Evolutionary conservation across 2,329 filamentous ascomycete species (phyloP), one percentile per base, ranked within the genome.

Genomic region (Parascedosporium putredinis): DNA sequence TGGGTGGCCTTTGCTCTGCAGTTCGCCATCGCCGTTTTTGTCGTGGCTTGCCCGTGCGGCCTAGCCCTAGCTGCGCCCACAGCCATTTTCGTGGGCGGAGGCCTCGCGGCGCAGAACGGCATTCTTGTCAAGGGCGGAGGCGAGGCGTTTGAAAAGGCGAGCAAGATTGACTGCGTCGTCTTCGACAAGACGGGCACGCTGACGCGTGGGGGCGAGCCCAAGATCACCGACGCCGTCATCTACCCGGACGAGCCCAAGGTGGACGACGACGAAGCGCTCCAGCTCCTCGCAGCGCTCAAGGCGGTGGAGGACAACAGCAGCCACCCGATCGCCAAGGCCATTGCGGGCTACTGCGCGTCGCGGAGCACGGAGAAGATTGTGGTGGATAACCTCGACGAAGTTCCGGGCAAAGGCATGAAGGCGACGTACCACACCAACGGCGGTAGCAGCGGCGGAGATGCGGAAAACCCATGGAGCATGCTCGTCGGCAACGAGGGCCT

Each of bases 101-200:
- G 87, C 1, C 69, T 93, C 16, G 88, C 88, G 2, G 88, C 88
- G 5, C 83, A 84, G 61, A 69, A 87, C 58, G 88, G 88, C 1
- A 88, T 94, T 50, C 72, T 94, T 1, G 87, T 86, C 56, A 88
- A 89, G 64, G 87, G 88, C 20, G 88, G 88, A 20, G 88, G 88
- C 29, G 86, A 90, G 61, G 88, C 87, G 0, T 91, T 93, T 60
- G 86, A 91, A 62, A 88, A 88, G 67, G 87, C 87, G 3, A 89
- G 85, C 61, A 78, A 77, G 9, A 74, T 90, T 42, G 81, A 88
- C 62, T 84, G 83, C 48, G 81, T 93, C 34, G 84, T 93, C 1
- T 93, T 94, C 61, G 88, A 94, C 72, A 93, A 94, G 72, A 94
- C 88, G 0, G 88, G 88, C 1, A 94, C 88, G 0, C 68, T 94